A percentile compares a stretch with the other conserved stretches of the same genome.
Conservation (phyloP, 345 rosid genomes). For the Passiflora organensis region DNA sequence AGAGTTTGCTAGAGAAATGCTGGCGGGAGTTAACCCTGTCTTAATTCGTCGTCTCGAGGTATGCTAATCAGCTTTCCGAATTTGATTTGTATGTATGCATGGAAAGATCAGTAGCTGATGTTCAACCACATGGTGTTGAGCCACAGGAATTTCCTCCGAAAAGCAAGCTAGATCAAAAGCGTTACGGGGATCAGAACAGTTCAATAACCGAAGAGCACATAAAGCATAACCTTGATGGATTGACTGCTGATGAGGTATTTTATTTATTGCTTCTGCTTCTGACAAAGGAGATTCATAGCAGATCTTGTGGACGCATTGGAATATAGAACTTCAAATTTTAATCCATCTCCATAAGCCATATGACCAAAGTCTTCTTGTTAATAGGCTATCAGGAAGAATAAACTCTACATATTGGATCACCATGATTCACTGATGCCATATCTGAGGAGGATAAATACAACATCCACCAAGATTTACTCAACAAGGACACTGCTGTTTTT, state of each 20-base stretch:
- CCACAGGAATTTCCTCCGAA: neutral
- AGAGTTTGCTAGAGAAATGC: slow-evolving; percentile 41
- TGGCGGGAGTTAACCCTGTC: slow-evolving; percentile 37
- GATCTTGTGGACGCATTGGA: neutral
- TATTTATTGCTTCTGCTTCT: neutral
- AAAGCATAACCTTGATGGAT: neutral
- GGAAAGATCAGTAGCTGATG: too few species aligned
- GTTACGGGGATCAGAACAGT: neutral
- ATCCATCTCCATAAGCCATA: neutral
- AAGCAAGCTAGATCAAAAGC: neutral
- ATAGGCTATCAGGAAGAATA: slow-evolving; percentile 57
- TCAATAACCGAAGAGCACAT: neutral
- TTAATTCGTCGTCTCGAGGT: slow-evolving; percentile 29
- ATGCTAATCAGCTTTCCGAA: neutral
- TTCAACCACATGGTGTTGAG: neutral
- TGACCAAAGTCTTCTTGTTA: neutral
- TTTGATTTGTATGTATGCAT: neutral
- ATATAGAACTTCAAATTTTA: too few species aligned
- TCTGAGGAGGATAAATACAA: slow-evolving; percentile 54
- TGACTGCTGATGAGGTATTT: neutral
- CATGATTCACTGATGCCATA: slow-evolving; percentile 79
- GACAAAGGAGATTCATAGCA: too few species aligned
- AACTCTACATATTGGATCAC: slow-evolving; percentile 74
- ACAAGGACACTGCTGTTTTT: slow-evolving; percentile 71
- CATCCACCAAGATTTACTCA: slow-evolving; percentile 61